Base-by-base conservation (phyloP, 2,329 filamentous ascomycete species). In the Acephala macrosclerotiorum region DNA sequence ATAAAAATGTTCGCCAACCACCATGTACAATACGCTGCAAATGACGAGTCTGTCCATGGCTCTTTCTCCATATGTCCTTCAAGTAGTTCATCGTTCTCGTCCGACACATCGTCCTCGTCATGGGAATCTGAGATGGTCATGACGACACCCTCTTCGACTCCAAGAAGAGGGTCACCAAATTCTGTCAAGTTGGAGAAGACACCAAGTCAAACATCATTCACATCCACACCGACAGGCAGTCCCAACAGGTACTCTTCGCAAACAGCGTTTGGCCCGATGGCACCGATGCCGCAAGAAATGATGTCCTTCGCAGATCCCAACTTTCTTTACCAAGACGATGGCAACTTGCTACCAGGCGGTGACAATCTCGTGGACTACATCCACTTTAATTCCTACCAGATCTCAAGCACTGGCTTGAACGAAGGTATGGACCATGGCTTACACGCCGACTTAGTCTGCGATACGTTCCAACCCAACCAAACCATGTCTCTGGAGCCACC, bases 1-100 rank as follows among this genome's bases (percentile, higher is more conserved):
- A 35, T 57, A 61, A 66, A 64, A 36, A 71, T 73, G 68, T 72
- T 70, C 47, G 58, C 40, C 25, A 66, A 69, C 4, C 47, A 63
- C 18, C 62, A 60, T 14, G 18, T 61, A 18, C 33, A 22, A 25
- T 65, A 61, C 49, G 45, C 58, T 53, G 58, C 35, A 20, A 67
- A 66, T 57, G 42, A 63, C 3, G 38, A 69, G 40, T 58, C 58
- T 40, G 60, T 64, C 29, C 57, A 57, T n/a, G 55, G 33, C 29
- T 57, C 35, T 14, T 57, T 57, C 55, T 57, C 55, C 2, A 3
- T n/a, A 22, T 35, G n/a, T 63, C 61, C 33, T 60, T 67, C 40
- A 45, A 40, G 18, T 9, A 25, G 45, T 20, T 67, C 68, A 16
- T 70, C 69, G 0, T 70, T 68, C 42, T 67, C 66, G 26, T 58